A percentile compares a stretch with the other conserved stretches of the same genome.
These are phyloP conservation scores for Candida oleophila DNA, from an alignment of 805 yeast genomes.

Conservation along the genomic window DNA sequence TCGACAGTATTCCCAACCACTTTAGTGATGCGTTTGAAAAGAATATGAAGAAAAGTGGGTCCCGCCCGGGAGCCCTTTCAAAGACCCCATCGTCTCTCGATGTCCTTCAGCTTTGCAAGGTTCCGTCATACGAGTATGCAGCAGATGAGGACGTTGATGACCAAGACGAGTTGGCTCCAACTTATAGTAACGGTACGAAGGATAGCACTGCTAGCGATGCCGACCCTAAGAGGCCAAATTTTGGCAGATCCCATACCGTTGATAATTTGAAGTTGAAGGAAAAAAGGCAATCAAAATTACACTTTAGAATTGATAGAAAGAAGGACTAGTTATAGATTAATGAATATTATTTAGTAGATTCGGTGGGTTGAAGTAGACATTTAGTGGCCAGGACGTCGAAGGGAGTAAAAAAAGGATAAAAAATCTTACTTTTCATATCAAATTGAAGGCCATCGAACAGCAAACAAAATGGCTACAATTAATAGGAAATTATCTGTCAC, in stretches of 20 bases:
- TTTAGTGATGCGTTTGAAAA: constrained; percentile 8
- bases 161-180: constrained; percentile 20
- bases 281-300: not conserved
- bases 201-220: not conserved
- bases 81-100: constrained; percentile 18
- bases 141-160: constrained; percentile 35
- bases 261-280: not conserved
- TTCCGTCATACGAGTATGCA: constrained; percentile 42
- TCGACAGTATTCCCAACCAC: constrained; percentile 23
- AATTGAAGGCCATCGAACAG: no score
- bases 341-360: no score
- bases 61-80: not conserved
- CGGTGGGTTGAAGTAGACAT: no score
- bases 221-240: not conserved
- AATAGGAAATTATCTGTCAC: no score
- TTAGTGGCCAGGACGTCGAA: no score
- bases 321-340: not conserved
- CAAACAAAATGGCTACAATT: no score
- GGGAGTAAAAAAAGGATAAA: no score
- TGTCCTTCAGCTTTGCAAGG: constrained; percentile 23
- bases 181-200: constrained; percentile 2
- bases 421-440: no score
- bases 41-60: not conserved
- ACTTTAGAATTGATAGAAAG: not conserved
- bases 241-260: not conserved